Conservation (phyloP, 805 yeast species). For the Candida arabinofermentans region DNA sequence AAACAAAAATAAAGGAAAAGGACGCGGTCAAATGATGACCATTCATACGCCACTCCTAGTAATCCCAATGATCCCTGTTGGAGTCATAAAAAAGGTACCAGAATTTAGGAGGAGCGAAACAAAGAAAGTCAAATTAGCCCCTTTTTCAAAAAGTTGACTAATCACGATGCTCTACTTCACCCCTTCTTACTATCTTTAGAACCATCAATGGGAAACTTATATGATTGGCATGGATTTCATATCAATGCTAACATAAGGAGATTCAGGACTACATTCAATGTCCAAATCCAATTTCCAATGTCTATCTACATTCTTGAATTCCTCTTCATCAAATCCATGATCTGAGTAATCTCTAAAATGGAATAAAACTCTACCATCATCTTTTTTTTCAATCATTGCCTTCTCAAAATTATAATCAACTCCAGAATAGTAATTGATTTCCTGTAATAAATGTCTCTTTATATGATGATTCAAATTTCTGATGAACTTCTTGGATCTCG, state of each 20-base stretch:
- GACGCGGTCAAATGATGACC: too few species aligned
- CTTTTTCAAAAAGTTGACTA: background rate
- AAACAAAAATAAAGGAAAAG: too few species aligned
- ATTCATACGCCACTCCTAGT: too few species aligned
- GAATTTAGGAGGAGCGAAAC: background rate
- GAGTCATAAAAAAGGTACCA: background rate
- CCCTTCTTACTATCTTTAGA: too few species aligned
- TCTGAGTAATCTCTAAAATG: slow-evolving; percentile 51
- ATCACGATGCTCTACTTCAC: too few species aligned
- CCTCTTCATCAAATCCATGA: slow-evolving; percentile 44
- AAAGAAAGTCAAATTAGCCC: background rate
- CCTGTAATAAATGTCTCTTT: slow-evolving; percentile 59
- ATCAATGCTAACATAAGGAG: slow-evolving; percentile 61
- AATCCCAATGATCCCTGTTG: too few species aligned
- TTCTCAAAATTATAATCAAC: slow-evolving; percentile 36
- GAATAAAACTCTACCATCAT: slow-evolving; percentile 51
- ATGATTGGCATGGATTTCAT: slow-evolving; percentile 50
- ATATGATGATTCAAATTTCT: slow-evolving; percentile 70
- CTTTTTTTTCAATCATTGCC: slow-evolving; percentile 43
- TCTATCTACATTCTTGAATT: slow-evolving; percentile 34
- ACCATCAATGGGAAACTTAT: slow-evolving; percentile 1
- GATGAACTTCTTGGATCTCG: slow-evolving; percentile 62
- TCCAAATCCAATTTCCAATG: slow-evolving; percentile 61
- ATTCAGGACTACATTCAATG: slow-evolving; percentile 61
- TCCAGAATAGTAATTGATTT: slow-evolving; percentile 54